These are phyloP conservation scores for Rhytidiadelphus loreus DNA, from an alignment of 225 moss, liverwort and hornwort species.

Conservation along the genomic window DNA sequence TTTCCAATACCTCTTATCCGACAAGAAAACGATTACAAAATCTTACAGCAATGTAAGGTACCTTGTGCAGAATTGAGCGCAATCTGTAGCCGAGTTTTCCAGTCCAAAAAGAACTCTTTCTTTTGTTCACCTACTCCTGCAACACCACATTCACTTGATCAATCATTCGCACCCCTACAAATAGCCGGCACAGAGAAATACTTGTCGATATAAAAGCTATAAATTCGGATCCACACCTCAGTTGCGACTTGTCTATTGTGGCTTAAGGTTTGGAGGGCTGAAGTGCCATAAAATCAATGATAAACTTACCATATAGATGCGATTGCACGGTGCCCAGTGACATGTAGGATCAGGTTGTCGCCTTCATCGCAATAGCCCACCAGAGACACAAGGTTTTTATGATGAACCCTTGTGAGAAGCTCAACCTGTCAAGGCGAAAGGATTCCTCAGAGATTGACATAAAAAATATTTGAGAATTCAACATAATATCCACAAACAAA, in stretches of 20 bases:
- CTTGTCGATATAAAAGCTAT: neutral
- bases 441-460: neutral
- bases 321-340: slow-evolving; percentile 22
- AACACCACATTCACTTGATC: neutral
- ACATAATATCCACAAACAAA: neutral
- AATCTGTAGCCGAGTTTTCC: slow-evolving; percentile 18
- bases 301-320: slow-evolving; percentile 10
- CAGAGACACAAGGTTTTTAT: slow-evolving; percentile 20
- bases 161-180: neutral
- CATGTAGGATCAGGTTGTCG: slow-evolving; percentile 19
- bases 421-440: slow-evolving; percentile 8
- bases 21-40: neutral
- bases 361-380: slow-evolving; percentile 33
- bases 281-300: neutral
- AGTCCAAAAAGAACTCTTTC: neutral
- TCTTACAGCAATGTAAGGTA: neutral
- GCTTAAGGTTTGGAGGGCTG: neutral
- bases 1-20: neutral
- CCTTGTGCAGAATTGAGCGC: slow-evolving; percentile 29
- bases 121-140: neutral
- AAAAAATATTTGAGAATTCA: neutral
- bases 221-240: neutral
- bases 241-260: no score
- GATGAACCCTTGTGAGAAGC: slow-evolving; percentile 15
- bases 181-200: neutral